A percentile compares a stretch with the other conserved stretches of the same genome.
Evolutionary conservation across 768 basidiomycete species (phyloP).

Genomic region (Artomyces pyxidatus): DNA sequence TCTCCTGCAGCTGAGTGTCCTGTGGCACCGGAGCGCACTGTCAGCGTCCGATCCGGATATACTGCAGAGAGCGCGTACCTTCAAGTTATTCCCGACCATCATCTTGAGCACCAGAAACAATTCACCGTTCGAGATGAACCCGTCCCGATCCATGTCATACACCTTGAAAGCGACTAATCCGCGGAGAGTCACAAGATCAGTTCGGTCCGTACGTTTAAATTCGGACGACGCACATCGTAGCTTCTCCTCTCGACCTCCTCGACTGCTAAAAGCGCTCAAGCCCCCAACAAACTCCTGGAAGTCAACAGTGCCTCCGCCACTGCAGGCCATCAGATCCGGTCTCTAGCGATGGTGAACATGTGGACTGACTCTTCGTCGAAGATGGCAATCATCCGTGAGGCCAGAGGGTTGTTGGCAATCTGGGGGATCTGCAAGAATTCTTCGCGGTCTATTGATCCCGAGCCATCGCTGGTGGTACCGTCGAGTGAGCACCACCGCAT

Average conservation of each 20-base stretch:
- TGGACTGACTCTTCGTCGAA: slow-evolving; percentile 93
- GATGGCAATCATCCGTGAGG: slow-evolving; percentile 97
- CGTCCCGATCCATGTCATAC: slow-evolving; percentile 97
- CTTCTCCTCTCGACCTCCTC: slow-evolving; percentile 96
- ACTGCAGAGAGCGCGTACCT: slow-evolving; percentile 40
- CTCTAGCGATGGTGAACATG: background rate
- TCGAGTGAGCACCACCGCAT: background rate
- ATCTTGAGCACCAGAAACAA: slow-evolving; percentile 98
- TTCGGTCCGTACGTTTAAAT: background rate
- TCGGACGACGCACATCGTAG: slow-evolving; percentile 63
- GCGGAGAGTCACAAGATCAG: background rate
- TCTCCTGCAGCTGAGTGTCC: slow-evolving; percentile 98
- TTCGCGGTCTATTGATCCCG: slow-evolving; percentile 96
- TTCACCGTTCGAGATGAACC: slow-evolving; percentile 97
- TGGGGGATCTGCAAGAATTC: slow-evolving; percentile 99
- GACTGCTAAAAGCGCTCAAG: slow-evolving; percentile 93
- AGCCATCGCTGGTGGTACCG: slow-evolving; percentile 75
- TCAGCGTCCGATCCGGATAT: background rate
- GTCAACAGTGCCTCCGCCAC: slow-evolving; percentile 97
- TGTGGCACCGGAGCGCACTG: slow-evolving; percentile 22
- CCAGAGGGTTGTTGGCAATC: slow-evolving; percentile 95
- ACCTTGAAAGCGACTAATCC: slow-evolving; percentile 95
- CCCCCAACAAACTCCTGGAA: slow-evolving; percentile 99
- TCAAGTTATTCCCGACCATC: slow-evolving; percentile 99
- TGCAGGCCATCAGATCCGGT: slow-evolving; percentile 23